A percentile compares a stretch with the other conserved stretches of the same genome.
These are phyloP conservation scores for Geranomyces michiganensis DNA, from an alignment of 192 early-diverging fungal genomes.

Conservation along the genomic window DNA sequence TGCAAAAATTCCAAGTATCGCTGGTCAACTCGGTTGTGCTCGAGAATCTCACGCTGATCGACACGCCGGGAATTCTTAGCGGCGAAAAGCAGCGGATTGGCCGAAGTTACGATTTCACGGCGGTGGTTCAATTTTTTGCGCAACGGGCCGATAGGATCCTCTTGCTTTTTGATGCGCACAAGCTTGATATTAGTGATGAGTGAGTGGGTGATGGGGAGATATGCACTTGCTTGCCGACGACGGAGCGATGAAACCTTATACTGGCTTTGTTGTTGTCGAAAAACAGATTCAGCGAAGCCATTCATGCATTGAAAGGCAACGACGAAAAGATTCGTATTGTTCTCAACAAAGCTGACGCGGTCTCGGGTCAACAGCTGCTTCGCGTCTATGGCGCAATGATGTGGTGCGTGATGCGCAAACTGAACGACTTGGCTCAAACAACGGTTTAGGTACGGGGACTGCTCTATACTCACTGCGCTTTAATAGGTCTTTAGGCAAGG, in stretches of 20 bases:
- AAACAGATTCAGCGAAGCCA: conserved; percentile 69
- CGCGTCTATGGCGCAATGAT: conserved; percentile 88
- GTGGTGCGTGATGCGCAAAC: conserved; percentile 54
- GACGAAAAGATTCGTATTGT: conserved; percentile 87
- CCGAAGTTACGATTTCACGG: conserved; percentile 80
- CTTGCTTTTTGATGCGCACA: conserved; percentile 86
- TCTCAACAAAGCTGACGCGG: conserved; percentile 88
- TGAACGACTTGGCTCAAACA: no score
- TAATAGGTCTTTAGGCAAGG: conserved; percentile 73
- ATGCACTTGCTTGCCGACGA: no score
- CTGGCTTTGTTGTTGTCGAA: no score
- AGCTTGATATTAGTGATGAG: conserved; percentile 89
- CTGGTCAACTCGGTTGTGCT: conserved; percentile 75
- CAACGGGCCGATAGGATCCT: conserved; percentile 83
- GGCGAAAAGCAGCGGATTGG: conserved; percentile 83
- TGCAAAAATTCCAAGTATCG: conserved; percentile 85
- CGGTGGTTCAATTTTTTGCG: conserved; percentile 84
- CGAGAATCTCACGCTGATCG: conserved; percentile 82
- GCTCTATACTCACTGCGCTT: no score
- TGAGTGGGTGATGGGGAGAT: no score
- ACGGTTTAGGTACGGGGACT: no score
- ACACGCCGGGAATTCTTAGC: conserved; percentile 88
- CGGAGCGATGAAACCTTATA: no score
- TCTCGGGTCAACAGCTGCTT: conserved; percentile 85
- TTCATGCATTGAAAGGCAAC: conserved; percentile 75